A percentile compares a stretch with the other conserved stretches of the same genome.
Evolutionary conservation across 192 early-diverging fungal species (phyloP).

Genomic region (Coemansia sp.): DNA sequence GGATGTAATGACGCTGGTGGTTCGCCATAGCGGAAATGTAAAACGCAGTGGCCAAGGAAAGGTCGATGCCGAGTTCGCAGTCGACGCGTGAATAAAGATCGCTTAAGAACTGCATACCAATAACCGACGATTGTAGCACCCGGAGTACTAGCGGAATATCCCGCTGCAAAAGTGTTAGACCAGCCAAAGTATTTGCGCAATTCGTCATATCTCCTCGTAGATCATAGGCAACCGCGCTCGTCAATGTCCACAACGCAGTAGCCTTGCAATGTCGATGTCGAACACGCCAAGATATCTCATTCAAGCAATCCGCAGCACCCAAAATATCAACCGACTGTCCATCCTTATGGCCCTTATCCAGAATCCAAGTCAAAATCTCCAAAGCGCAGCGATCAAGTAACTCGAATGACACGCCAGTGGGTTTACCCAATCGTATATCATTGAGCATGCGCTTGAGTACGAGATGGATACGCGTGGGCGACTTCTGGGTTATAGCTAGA

Average conservation of each 20-base stretch:
- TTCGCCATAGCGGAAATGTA: conserved; percentile 16
- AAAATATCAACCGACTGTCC: conserved; percentile 2
- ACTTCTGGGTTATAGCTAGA: conserved; percentile 14
- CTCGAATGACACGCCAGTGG: conserved; percentile 9
- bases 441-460: conserved; percentile 25
- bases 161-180: not conserved
- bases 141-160: conserved; percentile 2
- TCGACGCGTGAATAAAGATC: conserved; percentile 1
- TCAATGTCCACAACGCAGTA: conserved; percentile 19
- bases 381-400: conserved; percentile 20
- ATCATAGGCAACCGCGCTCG: conserved; percentile 19
- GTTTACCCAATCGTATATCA: conserved; percentile 16
- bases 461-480: conserved; percentile 9
- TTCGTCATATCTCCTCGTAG: not conserved
- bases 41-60: conserved; percentile 15
- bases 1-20: not conserved
- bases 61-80: not conserved
- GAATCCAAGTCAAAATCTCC: conserved; percentile 9
- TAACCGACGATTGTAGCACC: conserved; percentile 1
- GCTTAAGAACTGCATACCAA: not conserved
- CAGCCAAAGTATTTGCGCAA: not conserved
- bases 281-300: conserved; percentile 29
- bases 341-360: not conserved
- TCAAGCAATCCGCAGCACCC: conserved; percentile 8
- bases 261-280: not conserved